Evolutionary conservation across 2,329 filamentous ascomycete species (phyloP).

Genomic region (Epichloe amarillans): DNA sequence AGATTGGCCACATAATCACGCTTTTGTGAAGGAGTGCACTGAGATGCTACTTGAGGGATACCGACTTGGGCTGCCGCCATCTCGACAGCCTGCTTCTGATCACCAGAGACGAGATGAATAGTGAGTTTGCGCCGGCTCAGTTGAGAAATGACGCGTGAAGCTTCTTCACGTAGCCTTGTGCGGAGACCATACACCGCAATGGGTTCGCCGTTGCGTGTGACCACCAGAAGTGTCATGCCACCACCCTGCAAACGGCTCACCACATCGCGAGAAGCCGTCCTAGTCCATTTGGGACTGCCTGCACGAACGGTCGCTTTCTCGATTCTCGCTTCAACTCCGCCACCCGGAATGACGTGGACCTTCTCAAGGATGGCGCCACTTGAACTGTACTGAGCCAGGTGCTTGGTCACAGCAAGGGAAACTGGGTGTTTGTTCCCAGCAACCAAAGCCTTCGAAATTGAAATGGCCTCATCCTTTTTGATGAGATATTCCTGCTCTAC

Average conservation of each 20-base stretch:
- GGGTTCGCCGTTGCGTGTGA: constrained; percentile 16
- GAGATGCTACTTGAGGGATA: constrained; percentile 27
- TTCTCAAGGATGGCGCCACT: constrained; percentile 9
- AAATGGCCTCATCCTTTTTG: constrained; percentile 12
- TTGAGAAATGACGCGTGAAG: constrained; percentile 27
- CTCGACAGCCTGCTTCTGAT: constrained; percentile 34
- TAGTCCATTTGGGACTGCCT: constrained; percentile 33
- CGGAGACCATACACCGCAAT: constrained; percentile 36
- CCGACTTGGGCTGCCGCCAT: constrained; percentile 30
- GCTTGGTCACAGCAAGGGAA: constrained; percentile 29
- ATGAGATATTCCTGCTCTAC: constrained; percentile 11
- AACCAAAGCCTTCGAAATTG: constrained; percentile 17
- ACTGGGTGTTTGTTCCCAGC: constrained; percentile 36
- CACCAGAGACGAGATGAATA: constrained; percentile 44
- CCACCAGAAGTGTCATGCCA: constrained; percentile 15
- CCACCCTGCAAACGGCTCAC: constrained; percentile 10
- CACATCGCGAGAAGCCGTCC: constrained; percentile 10
- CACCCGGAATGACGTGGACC: constrained; percentile 25
- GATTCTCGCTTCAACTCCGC: constrained; percentile 24
- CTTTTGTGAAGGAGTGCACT: constrained; percentile 40
- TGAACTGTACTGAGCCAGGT: constrained; percentile 18
- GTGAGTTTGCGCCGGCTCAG: constrained; percentile 33
- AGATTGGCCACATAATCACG: constrained; percentile 33
- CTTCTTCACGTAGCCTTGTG: constrained; percentile 23
- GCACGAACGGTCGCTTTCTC: constrained; percentile 20